Percentiles rank a stretch among this genome's conserved stretches.
Conservation (phyloP, 306 rosid species). For the Gynostemma pentaphyllum region DNA sequence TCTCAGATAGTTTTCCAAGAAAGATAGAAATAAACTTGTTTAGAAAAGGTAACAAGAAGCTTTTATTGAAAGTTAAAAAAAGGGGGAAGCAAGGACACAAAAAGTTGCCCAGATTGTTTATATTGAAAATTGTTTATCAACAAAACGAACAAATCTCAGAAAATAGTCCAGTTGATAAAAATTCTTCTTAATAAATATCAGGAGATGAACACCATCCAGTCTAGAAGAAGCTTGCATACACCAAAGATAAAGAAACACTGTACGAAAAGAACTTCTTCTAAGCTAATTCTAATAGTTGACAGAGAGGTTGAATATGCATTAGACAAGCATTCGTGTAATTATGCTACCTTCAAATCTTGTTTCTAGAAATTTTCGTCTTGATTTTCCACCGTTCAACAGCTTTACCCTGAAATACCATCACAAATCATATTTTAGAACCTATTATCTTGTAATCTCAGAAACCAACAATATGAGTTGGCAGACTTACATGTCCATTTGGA, state of each 20-base stretch:
- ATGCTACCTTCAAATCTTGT: constrained; percentile 58
- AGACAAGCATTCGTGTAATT: constrained; percentile 13
- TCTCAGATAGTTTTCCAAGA: background rate
- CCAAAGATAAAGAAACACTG: background rate
- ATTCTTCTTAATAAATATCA: background rate
- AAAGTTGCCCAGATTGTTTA: too few species aligned
- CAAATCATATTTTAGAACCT: constrained; percentile 7
- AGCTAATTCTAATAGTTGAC: background rate
- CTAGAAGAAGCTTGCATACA: background rate
- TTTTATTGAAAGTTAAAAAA: too few species aligned
- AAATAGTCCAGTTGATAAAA: background rate
- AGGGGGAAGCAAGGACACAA: too few species aligned
- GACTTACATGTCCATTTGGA: constrained; percentile 66
- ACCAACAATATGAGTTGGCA: constrained; percentile 11
- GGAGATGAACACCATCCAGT: background rate
- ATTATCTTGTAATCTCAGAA: constrained; percentile 12
- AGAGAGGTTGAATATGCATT: background rate
- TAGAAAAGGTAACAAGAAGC: too few species aligned
- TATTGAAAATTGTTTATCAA: too few species aligned
- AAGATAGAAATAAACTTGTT: constrained; percentile 1
- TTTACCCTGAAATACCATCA: constrained; percentile 55
- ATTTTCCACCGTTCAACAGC: constrained; percentile 40
- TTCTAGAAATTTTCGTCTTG: constrained; percentile 62
- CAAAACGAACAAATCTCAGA: background rate
- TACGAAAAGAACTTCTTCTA: background rate